Evolutionary conservation across 306 rosid genomes (phyloP).

Genomic region (Lithocarpus polystachyus): DNA sequence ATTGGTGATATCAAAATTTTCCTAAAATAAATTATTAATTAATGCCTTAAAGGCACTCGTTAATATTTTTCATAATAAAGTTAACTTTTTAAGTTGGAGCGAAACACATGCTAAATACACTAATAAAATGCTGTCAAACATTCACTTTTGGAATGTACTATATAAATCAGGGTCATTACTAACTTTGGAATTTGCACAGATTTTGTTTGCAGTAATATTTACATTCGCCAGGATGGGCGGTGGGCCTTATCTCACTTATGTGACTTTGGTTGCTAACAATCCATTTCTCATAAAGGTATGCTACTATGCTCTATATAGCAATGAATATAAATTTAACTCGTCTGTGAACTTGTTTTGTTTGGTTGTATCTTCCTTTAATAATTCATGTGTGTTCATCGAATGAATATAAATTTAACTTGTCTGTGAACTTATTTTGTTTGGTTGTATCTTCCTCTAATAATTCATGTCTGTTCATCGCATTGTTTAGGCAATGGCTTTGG

Average conservation of each 20-base stretch:
- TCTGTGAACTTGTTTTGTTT: background rate
- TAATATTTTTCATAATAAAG: too few relatives aligned
- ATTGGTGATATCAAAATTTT: too few relatives aligned
- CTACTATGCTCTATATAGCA: background rate
- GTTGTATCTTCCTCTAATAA: background rate
- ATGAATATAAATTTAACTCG: background rate
- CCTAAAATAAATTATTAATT: too few relatives aligned
- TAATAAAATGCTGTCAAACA: too few relatives aligned
- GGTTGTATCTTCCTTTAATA: background rate
- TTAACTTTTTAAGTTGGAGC: too few relatives aligned
- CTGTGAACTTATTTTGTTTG: background rate
- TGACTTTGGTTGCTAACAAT: conserved; percentile 50
- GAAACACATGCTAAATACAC: too few relatives aligned
- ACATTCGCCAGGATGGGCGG: conserved; percentile 68
- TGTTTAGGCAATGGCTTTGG: conserved; percentile 64
- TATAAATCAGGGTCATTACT: too few relatives aligned
- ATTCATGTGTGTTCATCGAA: too few relatives aligned
- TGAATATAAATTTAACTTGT: background rate
- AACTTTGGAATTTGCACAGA: conserved; percentile 26
- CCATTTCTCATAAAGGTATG: conserved; percentile 77
- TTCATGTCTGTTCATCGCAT: background rate
- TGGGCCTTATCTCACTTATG: conserved; percentile 68
- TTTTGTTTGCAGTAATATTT: conserved; percentile 72
- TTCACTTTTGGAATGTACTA: too few relatives aligned
- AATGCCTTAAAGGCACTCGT: too few relatives aligned